Evolutionary conservation across 805 yeast genomes (phyloP).

Genomic region (Spathaspora girioi): DNA sequence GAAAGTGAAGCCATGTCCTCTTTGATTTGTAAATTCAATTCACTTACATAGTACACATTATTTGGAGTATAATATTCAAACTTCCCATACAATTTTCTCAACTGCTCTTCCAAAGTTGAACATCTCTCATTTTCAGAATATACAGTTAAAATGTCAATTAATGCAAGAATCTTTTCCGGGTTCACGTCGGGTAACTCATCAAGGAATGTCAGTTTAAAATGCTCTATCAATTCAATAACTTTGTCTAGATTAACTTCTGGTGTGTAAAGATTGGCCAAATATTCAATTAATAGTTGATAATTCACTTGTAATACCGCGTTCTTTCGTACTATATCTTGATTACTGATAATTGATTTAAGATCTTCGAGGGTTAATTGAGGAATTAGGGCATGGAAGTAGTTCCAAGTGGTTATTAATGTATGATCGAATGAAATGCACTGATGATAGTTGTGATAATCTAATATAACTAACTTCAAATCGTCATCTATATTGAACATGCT

Average conservation of each 20-base stretch:
- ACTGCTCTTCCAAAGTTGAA: not conserved
- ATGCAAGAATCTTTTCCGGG: not conserved
- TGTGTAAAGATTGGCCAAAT: not conserved
- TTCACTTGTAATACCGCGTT: not conserved
- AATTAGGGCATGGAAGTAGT: constrained; percentile 3
- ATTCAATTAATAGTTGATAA: constrained; percentile 1
- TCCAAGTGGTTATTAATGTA: not conserved
- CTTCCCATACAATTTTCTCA: not conserved
- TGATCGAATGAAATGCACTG: constrained; percentile 5
- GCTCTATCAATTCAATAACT: not conserved
- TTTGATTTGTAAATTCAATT: constrained; percentile 5
- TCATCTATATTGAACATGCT: constrained; percentile 4
- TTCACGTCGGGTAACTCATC: not conserved
- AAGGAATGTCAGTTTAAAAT: not conserved
- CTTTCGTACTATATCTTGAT: not conserved
- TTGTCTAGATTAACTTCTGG: not conserved
- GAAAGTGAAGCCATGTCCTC: constrained; percentile 5
- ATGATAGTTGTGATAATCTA: constrained; percentile 7
- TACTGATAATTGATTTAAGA: not conserved
- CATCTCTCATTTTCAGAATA: not conserved
- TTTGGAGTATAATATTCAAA: constrained; percentile 1
- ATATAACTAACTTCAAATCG: constrained; percentile 7
- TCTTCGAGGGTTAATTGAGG: constrained; percentile 2
- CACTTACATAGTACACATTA: constrained; percentile 8
- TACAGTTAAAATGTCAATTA: not conserved